Evolutionary conservation across 108 stramenopile species (phyloP), one percentile per base, ranked within the genome.

Genomic region (Pseudonitzschia pungens): DNA sequence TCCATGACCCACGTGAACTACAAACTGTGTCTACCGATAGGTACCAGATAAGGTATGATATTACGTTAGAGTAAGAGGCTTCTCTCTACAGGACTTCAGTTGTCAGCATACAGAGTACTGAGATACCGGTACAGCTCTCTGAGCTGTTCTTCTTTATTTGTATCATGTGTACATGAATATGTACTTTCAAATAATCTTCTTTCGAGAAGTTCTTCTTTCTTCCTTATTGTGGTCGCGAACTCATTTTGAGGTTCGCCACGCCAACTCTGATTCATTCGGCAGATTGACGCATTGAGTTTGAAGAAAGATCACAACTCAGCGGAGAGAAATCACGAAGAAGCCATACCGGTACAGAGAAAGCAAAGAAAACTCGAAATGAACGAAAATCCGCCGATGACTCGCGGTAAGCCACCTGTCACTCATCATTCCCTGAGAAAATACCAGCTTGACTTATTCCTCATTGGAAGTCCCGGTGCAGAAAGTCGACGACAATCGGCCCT

Each of bases 301-400:
- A 55, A 55, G 54, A 55, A 48, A 55, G 54, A 55, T 55, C 54
- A 55, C 24, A 48, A 55, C 6, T 55, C 54, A 55, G 54, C 54
- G 26, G 9, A 26, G 26, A 55, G 54, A 55, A 55, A 55, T 5
- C 6, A n/a, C 4, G n/a, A n/a, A 51, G 10, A 3, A 10, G n/a
- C 50, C 50, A 9, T n/a, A n/a, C n/a, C n/a, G n/a, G n/a, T n/a
- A n/a, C n/a, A 51, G 3, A 26, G 54, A 55, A 48, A 48, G 1
- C 18, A 48, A 14, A 18, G 45, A 48, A 48, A 48, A 48, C 45
- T 48, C 45, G 10, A 48, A 48, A 48, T 12, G 1, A 14, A 48
- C 45, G 45, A 48, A 48, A 55, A 26, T 55, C 54, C 26, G 2
- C 54, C 54, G 54, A 51, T 51, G n/a, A 51, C 54, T 12, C 45